A percentile compares a stretch with the other conserved stretches of the same genome.
Conservation (phyloP, 495 filamentous ascomycete species). For the Chaetomium cochliodes region DNA sequence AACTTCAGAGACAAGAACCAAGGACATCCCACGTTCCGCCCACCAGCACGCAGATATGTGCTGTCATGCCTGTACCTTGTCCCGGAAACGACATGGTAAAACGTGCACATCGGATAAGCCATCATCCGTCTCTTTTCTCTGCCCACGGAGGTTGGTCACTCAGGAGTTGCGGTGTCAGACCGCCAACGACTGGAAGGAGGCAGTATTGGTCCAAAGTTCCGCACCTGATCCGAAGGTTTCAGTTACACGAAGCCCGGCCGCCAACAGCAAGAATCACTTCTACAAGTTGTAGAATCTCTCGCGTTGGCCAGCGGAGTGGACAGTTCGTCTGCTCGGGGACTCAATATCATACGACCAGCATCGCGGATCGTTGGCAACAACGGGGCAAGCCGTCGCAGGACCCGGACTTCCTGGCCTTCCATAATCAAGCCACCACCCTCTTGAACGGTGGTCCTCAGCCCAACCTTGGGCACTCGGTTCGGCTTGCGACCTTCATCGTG, state of each 20-base stretch:
- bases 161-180: constrained; percentile 16
- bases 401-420: background rate
- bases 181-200: constrained; percentile 6
- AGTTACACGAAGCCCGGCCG: constrained; percentile 11
- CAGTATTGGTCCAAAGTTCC: background rate
- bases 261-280: background rate
- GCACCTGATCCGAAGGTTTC: constrained; percentile 13
- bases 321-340: background rate
- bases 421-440: background rate
- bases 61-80: background rate
- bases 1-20: background rate
- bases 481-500: background rate
- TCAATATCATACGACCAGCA: background rate
- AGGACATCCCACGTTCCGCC: constrained; percentile 1
- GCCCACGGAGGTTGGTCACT: too few relatives aligned
- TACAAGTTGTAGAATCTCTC: constrained; percentile 9
- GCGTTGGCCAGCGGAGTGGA: background rate
- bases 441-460: background rate
- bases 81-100: background rate
- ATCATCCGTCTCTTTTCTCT: background rate
- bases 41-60: background rate
- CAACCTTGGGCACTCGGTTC: background rate
- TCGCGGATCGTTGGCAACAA: background rate
- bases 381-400: background rate
- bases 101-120: background rate